Base-by-base conservation (phyloP, 2,329 filamentous ascomycete genomes). In the Fusarium papillatum region DNA sequence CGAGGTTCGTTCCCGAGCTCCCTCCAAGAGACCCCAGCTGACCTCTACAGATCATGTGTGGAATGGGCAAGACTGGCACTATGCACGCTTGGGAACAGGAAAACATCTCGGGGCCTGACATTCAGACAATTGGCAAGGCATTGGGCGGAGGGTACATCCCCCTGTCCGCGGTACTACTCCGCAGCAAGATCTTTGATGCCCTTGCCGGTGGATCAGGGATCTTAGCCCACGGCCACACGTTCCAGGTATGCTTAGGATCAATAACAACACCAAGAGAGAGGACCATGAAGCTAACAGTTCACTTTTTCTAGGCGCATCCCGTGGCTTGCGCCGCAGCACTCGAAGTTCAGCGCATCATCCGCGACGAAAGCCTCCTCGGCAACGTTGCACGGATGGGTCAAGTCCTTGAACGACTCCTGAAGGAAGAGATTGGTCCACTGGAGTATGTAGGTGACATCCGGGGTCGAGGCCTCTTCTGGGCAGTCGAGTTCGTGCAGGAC, bases 41-140 rank as follows among this genome's bases (percentile, higher is more conserved):
- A 48, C 14, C 14, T n/a, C 8, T 9, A 4, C 8, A 48, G 74
- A 76, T 80, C 31, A 80, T 80, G 75, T 80, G 73, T 22, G 78
- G 78, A 3, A 78, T 79, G 75, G 76, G 76, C 3, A 71, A 73
- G 10, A 73, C 67, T 0, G 76, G 75, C 3, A 75, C 71, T 17
- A 71, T 80, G 65, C 75, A 80, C 69, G 78, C 75, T 2, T 78
- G 68, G 71, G 68, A 78, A 48, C 76, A 78, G 29, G 75, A 75
- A n/a, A 65, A 29, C 5, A 74, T 78, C 5, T 71, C 70, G 4
- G 75, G 68, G 0, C 73, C 75, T 2, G 76, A 78, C 26, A 71
- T 77, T 22, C 73, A 76, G 50, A 73, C 53, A 11, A 69, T 77
- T 22, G 76, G 75, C 11, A 76, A 76, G 59, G 69, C 69, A 7